Conservation (phyloP, 208 protist genomes). For the Trypanosoma cruzi region DNA sequence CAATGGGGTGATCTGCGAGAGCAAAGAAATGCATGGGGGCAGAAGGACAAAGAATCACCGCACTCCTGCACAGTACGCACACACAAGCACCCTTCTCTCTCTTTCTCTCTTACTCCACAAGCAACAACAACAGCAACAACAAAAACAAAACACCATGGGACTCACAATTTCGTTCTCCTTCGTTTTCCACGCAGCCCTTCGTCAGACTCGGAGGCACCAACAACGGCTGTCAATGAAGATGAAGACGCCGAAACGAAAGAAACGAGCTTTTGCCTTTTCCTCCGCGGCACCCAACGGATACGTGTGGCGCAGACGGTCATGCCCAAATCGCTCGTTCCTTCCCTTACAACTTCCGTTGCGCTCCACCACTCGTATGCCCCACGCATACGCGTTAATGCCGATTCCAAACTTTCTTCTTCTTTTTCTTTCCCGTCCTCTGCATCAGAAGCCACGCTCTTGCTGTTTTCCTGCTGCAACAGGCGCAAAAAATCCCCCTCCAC, state of each 20-base stretch:
- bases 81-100: background rate
- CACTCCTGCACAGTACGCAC: background rate
- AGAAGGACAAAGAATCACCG: background rate
- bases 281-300: slow-evolving; percentile 50
- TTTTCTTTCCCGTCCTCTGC: background rate
- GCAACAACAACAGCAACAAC: background rate
- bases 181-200: background rate
- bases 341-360: slow-evolving; percentile 42
- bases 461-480: slow-evolving; percentile 66
- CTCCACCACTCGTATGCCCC: slow-evolving; percentile 45
- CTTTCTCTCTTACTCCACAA: background rate
- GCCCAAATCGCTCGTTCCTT: slow-evolving; percentile 62
- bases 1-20: background rate
- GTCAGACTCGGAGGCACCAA: background rate
- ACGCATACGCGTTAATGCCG: slow-evolving; percentile 39
- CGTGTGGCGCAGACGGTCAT: slow-evolving; percentile 70
- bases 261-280: background rate
- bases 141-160: background rate
- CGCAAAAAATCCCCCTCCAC: slow-evolving; percentile 78
- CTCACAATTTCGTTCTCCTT: background rate
- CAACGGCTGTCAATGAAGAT: too few species aligned
- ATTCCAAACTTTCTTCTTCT: slow-evolving; percentile 20
- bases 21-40: background rate
- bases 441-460: background rate
- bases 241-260: background rate